Percentiles rank a stretch among this genome's conserved stretches.
Evolutionary conservation across 495 filamentous ascomycete species (phyloP).

Genomic region (Aspergillus nanangensis): DNA sequence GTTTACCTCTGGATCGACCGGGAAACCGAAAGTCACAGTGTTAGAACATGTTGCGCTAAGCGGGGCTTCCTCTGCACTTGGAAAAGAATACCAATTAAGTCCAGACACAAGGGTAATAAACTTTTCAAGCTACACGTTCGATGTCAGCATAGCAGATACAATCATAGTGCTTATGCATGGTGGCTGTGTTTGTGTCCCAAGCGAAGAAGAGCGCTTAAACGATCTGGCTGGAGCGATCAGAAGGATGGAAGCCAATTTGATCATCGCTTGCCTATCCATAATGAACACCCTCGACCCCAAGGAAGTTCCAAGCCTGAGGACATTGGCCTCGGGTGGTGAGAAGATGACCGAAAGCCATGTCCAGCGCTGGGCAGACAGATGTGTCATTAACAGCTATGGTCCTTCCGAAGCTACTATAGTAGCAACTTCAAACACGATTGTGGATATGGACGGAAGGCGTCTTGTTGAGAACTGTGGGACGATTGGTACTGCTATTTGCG

Average conservation of each 20-base stretch:
- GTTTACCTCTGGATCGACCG: constrained; percentile 49
- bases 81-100: constrained; percentile 39
- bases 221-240: constrained; percentile 38
- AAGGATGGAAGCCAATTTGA: constrained; percentile 37
- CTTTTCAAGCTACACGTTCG: constrained; percentile 65
- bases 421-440: constrained; percentile 35
- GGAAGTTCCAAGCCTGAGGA: constrained; percentile 43
- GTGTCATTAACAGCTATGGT: constrained; percentile 51
- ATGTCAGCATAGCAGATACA: constrained; percentile 62
- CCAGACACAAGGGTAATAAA: constrained; percentile 57
- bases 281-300: constrained; percentile 43
- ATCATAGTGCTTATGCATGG: constrained; percentile 60
- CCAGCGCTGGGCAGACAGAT: constrained; percentile 36
- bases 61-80: constrained; percentile 27
- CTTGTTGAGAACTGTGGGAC: constrained; percentile 32
- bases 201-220: constrained; percentile 50
- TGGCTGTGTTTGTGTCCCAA: constrained; percentile 63
- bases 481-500: constrained; percentile 35
- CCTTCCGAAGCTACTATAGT: constrained; percentile 50
- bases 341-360: constrained; percentile 44
- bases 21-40: constrained; percentile 46
- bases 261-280: constrained; percentile 40
- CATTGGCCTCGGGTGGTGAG: constrained; percentile 52
- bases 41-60: constrained; percentile 39
- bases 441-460: constrained; percentile 38